Percentiles rank a stretch among this genome's conserved stretches.
phyloP scores from a whole-genome alignment of 2,329 filamentous ascomycete genomes.

The Fonsecaea monophora region DNA sequence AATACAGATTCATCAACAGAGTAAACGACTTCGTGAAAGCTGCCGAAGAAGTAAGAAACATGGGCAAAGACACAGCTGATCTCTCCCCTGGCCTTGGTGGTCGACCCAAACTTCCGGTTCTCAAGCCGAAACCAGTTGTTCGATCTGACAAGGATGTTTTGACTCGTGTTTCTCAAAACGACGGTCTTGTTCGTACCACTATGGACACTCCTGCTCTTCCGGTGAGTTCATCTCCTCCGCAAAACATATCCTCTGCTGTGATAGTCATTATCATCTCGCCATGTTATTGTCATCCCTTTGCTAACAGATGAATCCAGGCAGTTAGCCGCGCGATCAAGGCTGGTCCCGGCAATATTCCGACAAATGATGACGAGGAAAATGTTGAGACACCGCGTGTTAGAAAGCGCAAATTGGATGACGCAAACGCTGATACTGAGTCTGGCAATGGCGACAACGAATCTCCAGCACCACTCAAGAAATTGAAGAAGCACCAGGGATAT shows the following conservation, averaged over 20 bases:
- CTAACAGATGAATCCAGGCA: neutral
- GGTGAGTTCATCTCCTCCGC: neutral
- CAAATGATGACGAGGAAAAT: neutral
- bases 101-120: neutral
- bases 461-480: neutral
- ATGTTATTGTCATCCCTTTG: neutral
- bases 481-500: neutral
- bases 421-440: neutral
- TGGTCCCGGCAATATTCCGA: neutral
- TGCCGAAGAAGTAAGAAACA: neutral
- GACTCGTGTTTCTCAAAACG: neutral
- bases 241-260: neutral
- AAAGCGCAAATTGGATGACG: slow-evolving; percentile 2
- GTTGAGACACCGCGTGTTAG: neutral
- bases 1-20: neutral
- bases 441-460: neutral
- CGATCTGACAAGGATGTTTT: neutral
- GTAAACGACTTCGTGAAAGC: neutral
- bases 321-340: neutral
- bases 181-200: neutral
- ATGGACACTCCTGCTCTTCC: neutral
- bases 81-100: neutral
- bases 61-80: neutral
- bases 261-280: neutral
- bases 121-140: neutral